Evolutionary conservation across 2,329 filamentous ascomycete species (phyloP).

Genomic region (Phoma herbarum): DNA sequence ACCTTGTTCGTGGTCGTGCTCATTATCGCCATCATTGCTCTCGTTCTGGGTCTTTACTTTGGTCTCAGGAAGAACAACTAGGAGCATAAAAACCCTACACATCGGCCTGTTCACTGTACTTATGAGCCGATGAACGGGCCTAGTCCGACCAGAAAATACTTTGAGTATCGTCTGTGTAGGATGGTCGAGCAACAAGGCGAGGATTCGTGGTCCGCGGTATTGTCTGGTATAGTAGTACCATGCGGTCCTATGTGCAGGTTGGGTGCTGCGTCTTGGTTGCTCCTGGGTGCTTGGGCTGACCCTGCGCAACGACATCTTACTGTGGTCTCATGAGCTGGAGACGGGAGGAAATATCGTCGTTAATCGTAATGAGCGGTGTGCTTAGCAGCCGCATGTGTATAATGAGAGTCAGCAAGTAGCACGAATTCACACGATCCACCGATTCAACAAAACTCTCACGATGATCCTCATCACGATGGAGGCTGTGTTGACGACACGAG

Average conservation of each 20-base stretch:
- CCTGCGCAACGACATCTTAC: not conserved
- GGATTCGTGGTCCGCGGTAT: not conserved
- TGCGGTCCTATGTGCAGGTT: conserved; percentile 2
- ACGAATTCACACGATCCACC: conserved; percentile 9
- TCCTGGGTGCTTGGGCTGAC: conserved; percentile 4
- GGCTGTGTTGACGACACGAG: conserved; percentile 20
- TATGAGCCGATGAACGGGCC: not conserved
- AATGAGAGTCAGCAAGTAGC: conserved; percentile 18
- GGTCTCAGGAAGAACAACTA: conserved; percentile 45
- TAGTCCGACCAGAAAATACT: not conserved
- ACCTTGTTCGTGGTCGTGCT: conserved; percentile 67
- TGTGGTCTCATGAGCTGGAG: conserved; percentile 9
- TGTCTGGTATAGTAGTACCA: not conserved
- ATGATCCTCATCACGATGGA: conserved; percentile 11
- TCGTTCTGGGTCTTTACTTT: conserved; percentile 61
- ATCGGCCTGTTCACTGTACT: not conserved
- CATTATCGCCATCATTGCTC: conserved; percentile 59
- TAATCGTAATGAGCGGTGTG: conserved; percentile 22
- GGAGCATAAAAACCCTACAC: not conserved
- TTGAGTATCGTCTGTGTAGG: not conserved
- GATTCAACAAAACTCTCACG: conserved; percentile 4
- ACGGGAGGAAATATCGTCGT: conserved; percentile 17
- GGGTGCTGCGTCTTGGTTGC: conserved; percentile 5
- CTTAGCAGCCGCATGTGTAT: conserved; percentile 22
- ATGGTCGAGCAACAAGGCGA: not conserved